Evolutionary conservation across 2,329 filamentous ascomycete species (phyloP), one percentile per base, ranked within the genome.

Genomic region (Coniella vitis): DNA sequence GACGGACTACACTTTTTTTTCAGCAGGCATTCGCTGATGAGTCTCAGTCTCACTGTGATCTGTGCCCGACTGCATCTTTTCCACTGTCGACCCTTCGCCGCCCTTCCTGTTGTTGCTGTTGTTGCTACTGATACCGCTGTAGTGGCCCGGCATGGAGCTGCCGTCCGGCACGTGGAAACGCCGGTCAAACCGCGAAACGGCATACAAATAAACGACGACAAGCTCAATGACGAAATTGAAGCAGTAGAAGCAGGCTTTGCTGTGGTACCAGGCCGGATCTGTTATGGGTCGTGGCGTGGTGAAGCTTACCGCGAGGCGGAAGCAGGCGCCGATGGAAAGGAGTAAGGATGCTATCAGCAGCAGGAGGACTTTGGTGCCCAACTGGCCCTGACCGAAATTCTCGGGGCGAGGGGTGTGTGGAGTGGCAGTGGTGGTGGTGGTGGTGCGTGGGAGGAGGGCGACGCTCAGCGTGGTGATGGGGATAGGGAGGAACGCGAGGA

Each of bases 191-290:
- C 89, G 76, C 17, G 75, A 65, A 14, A 85, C 60, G 0, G 83
- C 74, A 65, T 87, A 91, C 8, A 83, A 67, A 46, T 74, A 76
- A 4, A 91, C 74, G 34, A 89, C 80, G 20, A 85, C 61, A 36
- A 90, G 69, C 65, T 95, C 90, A 34, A 90, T 72, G 14, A 69
- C 70, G 61, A 87, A 94, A 67, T 87, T 86, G 70, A 93, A 87
- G 60, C 81, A 68, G 69, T 93, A 95, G 70, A 89, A 95, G 58
- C 78, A 80, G 2, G 81, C 77, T 62, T 84, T 86, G 59, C 70
- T 70, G 58, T 88, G 77, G 62, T 83, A 91, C 76, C 83, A 86
- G 4, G 82, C 83, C 2, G 86, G 81, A 49, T 79, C 37, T 10
- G 38, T 69, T 48, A 60, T 57, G 3, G 72, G 78, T 22, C 73